Conservation (phyloP, 257 asterid genomes). For the Nicotiana tabacum region DNA sequence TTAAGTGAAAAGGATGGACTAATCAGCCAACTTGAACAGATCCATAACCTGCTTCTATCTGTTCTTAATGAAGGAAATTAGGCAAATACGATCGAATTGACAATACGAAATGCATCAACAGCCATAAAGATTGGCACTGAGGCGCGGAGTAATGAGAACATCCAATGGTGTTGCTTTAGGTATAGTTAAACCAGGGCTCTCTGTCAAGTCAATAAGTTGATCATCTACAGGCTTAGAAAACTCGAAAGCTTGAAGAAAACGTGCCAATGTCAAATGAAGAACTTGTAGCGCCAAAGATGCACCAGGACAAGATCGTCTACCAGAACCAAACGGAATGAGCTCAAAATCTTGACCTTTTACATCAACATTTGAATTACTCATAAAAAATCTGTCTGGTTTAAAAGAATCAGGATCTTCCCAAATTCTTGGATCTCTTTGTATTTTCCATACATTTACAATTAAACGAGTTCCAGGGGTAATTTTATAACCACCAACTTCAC, state of each 20-base stretch:
- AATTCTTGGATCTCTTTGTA: conserved; percentile 41
- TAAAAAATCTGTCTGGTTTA: conserved; percentile 46
- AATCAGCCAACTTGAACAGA: neutral
- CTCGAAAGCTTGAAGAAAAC: conserved; percentile 43
- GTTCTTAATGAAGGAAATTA: neutral
- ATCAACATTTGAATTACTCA: conserved; percentile 27
- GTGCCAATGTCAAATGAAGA: conserved; percentile 26
- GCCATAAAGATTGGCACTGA: conserved; percentile 19
- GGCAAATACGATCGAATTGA: neutral
- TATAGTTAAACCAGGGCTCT: conserved; percentile 31
- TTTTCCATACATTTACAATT: conserved; percentile 38
- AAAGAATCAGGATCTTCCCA: conserved; percentile 45
- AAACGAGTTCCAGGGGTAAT: conserved; percentile 40
- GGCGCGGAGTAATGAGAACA: conserved; percentile 31
- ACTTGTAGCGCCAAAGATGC: conserved; percentile 22
- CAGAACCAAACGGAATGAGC: conserved; percentile 51
- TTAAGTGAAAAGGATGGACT: neutral
- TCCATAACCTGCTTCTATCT: neutral
- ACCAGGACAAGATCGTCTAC: conserved; percentile 45
- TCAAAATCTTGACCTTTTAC: conserved; percentile 36
- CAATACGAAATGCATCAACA: neutral
- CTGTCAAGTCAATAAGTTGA: conserved; percentile 40
- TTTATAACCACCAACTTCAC: conserved; percentile 38
- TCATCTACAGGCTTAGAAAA: conserved; percentile 14
- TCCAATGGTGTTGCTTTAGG: conserved; percentile 39